Base-by-base conservation (phyloP, 257 asterid genomes). In the Schizonepeta tenuifolia region DNA sequence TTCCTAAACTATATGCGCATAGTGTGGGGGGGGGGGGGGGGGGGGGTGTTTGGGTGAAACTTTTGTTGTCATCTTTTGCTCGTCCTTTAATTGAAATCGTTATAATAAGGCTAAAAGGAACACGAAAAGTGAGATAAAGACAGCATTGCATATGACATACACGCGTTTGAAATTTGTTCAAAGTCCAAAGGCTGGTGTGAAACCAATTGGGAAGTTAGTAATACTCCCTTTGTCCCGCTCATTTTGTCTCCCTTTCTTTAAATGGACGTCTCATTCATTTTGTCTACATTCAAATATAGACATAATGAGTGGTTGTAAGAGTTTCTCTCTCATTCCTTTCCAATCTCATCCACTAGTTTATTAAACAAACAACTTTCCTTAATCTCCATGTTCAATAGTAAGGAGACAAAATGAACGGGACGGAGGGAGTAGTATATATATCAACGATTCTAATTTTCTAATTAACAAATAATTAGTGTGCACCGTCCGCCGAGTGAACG, bases 101-200 rank as follows among this genome's bases (percentile, higher is more conserved):
- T 17, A 26, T 13, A 12, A 5, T 26, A 56, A 20, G 36, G 2
- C 4, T 28, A 22, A 6, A 53, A 54, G 41, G 7, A 13, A 28
- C 3, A 0, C 7, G 6, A 64, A 57, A 57, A 28, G 67, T 53
- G 44, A 61, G 63, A 20, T 33, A 36, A 75, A 46, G 62, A 67
- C 73, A 58, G 55, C 69, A 4, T 56, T 67, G 69, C 68, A 44
- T 33, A 60, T 62, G 64, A 57, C 20, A 56, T 13, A 12, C 65
- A 72, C 67, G 73, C 73, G 68, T 74, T 66, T 6, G 6, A n/a
- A 15, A 9, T 14, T 15, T n/a, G 11, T 50, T 50, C 24, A 50
- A 50, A 50, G 56, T 50, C 56, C 24, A 50, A 50, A 17, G 9
- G 21, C 54, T 15, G 21, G 54, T 47, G 54, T 47, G 54, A 47